Conservation (phyloP, 106 monocot species). For the Allium fistulosum region DNA sequence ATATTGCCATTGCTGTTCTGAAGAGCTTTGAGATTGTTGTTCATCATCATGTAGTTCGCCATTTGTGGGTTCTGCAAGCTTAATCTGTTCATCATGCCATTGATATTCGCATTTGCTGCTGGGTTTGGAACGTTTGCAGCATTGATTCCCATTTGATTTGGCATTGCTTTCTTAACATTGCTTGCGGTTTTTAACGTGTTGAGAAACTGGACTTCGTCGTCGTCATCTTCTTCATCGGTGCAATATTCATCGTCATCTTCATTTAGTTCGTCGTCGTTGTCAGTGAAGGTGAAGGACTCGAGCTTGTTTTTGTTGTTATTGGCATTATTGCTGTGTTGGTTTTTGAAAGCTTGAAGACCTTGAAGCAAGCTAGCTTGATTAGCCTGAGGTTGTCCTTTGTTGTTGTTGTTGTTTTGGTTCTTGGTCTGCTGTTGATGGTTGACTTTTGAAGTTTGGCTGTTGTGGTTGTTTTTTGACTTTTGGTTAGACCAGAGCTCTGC, state of each 20-base stretch:
- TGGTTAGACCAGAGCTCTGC: constrained; percentile 51
- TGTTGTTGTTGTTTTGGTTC: constrained; percentile 5
- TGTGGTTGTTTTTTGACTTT: constrained; percentile 13
- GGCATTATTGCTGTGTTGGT: constrained; percentile 14
- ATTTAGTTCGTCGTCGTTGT: constrained; percentile 17
- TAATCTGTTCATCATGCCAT: constrained; percentile 7
- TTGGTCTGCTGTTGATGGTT: constrained; percentile 9
- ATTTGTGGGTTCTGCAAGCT: constrained; percentile 4
- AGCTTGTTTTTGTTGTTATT: constrained; percentile 7
- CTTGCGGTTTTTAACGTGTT: constrained; percentile 18
- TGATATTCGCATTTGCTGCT: neutral
- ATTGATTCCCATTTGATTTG: constrained; percentile 11
- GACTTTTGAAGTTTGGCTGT: constrained; percentile 11
- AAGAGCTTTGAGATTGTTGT: neutral
- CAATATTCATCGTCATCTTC: constrained; percentile 16
- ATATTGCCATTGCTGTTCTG: constrained; percentile 8
- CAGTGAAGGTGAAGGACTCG: constrained; percentile 25
- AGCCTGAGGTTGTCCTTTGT: constrained; percentile 11
- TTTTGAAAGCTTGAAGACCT: constrained; percentile 40
- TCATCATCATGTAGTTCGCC: neutral
- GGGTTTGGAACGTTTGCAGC: neutral
- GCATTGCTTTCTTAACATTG: constrained; percentile 4
- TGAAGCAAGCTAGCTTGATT: constrained; percentile 31
- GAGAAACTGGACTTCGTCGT: constrained; percentile 32
- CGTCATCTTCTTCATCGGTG: constrained; percentile 12